Evolutionary conservation across 2,329 filamentous ascomycete species (phyloP).

Genomic region (Aureobasidium sp.): DNA sequence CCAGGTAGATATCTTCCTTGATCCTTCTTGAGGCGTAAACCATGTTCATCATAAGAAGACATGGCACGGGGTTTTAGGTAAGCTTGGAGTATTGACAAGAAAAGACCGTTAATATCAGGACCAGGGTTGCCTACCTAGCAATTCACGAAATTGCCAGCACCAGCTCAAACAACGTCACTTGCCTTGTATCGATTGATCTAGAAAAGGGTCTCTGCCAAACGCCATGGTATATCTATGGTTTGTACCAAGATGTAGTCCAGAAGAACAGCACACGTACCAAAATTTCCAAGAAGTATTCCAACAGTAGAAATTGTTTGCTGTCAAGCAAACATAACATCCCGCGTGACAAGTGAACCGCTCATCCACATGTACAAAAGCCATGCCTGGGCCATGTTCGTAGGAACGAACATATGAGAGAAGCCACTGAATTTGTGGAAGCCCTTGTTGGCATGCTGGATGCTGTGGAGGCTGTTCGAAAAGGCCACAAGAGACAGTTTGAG

Average conservation of each 20-base stretch:
- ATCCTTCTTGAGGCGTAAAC: too few relatives aligned
- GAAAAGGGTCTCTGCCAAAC: neutral
- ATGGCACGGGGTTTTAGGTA: too few relatives aligned
- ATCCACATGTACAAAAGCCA: neutral
- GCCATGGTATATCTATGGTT: neutral
- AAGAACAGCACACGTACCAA: too few relatives aligned
- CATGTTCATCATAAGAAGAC: too few relatives aligned
- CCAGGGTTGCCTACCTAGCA: too few relatives aligned
- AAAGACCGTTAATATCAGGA: too few relatives aligned
- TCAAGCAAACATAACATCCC: neutral
- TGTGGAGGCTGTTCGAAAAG: neutral
- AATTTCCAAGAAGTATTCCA: neutral
- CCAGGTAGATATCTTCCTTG: neutral
- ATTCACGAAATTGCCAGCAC: too few relatives aligned
- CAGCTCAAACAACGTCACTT: neutral
- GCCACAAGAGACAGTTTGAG: neutral
- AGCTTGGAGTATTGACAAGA: too few relatives aligned
- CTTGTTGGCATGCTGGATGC: neutral
- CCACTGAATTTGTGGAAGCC: neutral
- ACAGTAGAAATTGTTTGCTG: neutral
- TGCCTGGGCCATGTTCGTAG: too few relatives aligned
- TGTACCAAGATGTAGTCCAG: neutral
- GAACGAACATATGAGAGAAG: neutral
- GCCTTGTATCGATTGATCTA: neutral
- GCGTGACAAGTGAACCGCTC: neutral